Base-by-base conservation (phyloP, 768 basidiomycete species). In the Xerocomellus dryophilus region DNA sequence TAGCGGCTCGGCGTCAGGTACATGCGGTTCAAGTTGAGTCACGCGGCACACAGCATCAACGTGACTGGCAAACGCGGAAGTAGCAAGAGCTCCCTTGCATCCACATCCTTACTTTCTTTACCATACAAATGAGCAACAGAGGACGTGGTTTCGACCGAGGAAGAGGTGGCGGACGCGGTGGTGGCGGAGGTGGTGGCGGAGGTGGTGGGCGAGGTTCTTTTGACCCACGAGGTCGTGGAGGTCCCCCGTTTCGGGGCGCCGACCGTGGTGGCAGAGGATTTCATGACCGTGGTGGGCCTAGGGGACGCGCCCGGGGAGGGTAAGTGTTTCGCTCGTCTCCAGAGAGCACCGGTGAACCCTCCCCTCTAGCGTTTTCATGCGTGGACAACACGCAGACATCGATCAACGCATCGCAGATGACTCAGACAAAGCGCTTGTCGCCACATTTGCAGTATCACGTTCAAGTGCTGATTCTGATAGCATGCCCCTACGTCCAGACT, bases 401-500 rank as follows among this genome's bases (percentile, higher is more conserved):
- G 78, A 83, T 54, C 70, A 72, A 42, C 88, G 90, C 70, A 65
- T 67, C 71, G 32, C 67, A 50, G 73, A 76, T 47, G 54, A 67
- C 54, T 76, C 74, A 1, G 75, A 79, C 62, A 75, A 80, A 45
- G 62, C 69, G 5, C 71, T 81, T 4, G 66, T 82, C n/a, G 62
- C 66, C 45, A 47, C 62, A 61, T 29, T 72, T 74, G 41, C 70
- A 57, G 11, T 48, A 45, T 50, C 61, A 59, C 8, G 47, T 70
- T 31, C 64, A 14, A 49, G 56, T 14, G 57, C 65, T 25, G 63
- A 57, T 15, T 25, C 51, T 1, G 57, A 61, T 38, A 66, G 71
- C 27, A 73, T 80, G 56, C 81, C 81, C 25, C 57, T 68, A n/a
- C 77, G 80, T 27, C 80, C 80, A 18, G 74, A 71, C 49, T 81